Evolutionary conservation across 176 grass and related monocot species (phyloP).

Genomic region (Saccharum officinarum): DNA sequence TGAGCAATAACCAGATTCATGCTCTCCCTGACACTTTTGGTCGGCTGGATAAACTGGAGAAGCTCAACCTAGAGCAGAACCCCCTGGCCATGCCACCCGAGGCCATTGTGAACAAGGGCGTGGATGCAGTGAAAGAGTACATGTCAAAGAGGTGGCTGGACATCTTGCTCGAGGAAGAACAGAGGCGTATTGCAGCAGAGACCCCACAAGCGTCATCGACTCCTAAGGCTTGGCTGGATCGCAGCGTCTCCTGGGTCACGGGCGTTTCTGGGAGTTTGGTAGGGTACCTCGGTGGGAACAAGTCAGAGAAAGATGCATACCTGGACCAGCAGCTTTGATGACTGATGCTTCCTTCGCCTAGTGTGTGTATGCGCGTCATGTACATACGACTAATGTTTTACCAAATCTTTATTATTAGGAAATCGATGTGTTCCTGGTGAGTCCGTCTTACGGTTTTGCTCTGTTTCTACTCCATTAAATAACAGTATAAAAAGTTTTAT

Average conservation of each 20-base stretch:
- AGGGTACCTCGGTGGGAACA: slow-evolving; percentile 54
- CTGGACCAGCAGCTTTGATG: slow-evolving; percentile 72
- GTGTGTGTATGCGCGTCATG: slow-evolving; percentile 32
- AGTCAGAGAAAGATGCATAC: slow-evolving; percentile 52
- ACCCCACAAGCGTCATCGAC: slow-evolving; percentile 36
- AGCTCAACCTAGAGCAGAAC: slow-evolving; percentile 92
- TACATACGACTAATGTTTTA: slow-evolving; percentile 31
- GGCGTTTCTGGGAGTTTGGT: slow-evolving; percentile 58
- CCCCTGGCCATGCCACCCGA: slow-evolving; percentile 62
- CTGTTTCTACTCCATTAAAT: slow-evolving; percentile 15
- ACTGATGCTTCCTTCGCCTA: background rate
- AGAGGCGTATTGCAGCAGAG: slow-evolving; percentile 52
- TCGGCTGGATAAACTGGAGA: slow-evolving; percentile 65
- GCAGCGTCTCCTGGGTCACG: slow-evolving; percentile 66
- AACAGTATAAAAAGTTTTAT: slow-evolving; percentile 20
- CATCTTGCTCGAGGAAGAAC: slow-evolving; percentile 65
- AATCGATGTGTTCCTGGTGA: slow-evolving; percentile 7
- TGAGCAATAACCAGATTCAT: slow-evolving; percentile 97
- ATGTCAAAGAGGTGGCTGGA: slow-evolving; percentile 67
- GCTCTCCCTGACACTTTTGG: slow-evolving; percentile 78
- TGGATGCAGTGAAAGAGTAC: slow-evolving; percentile 67
- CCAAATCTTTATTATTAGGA: background rate
- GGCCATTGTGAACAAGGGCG: slow-evolving; percentile 55
- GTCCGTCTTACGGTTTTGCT: background rate
- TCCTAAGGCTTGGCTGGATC: slow-evolving; percentile 61